Evolutionary conservation across 2,329 filamentous ascomycete species (phyloP).

Genomic region (Mariannaea elegans): DNA sequence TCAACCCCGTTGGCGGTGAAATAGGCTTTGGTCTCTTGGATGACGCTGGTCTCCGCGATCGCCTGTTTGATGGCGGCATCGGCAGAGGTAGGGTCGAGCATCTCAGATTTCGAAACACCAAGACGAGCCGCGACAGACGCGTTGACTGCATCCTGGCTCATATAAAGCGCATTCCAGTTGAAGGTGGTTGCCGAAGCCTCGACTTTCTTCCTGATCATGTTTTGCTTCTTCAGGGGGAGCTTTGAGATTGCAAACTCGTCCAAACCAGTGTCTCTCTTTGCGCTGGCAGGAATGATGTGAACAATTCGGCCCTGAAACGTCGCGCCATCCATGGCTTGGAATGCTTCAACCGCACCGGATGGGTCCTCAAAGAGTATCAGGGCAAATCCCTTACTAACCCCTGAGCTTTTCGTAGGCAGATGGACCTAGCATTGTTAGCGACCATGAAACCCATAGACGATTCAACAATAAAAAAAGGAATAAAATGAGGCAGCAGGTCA

Average conservation of each 20-base stretch:
- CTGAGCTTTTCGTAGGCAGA: slow-evolving; percentile 77
- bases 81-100: slow-evolving; percentile 94
- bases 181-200: slow-evolving; percentile 82
- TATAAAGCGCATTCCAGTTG: slow-evolving; percentile 99
- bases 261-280: slow-evolving; percentile 82
- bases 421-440: slow-evolving; percentile 74
- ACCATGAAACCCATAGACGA: slow-evolving; percentile 25
- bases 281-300: slow-evolving; percentile 85
- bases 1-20: slow-evolving; percentile 90
- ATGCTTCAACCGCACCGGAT: slow-evolving; percentile 79
- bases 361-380: slow-evolving; percentile 82
- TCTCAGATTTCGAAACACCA: slow-evolving; percentile 87
- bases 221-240: slow-evolving; percentile 92
- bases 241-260: slow-evolving; percentile 93
- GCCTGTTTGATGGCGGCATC: slow-evolving; percentile 97
- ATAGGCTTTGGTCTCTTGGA: slow-evolving; percentile 95
- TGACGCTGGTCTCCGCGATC: slow-evolving; percentile 93
- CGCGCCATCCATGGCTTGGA: slow-evolving; percentile 80
- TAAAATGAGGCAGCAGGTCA: slow-evolving; percentile 60
- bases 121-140: slow-evolving; percentile 86
- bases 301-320: slow-evolving; percentile 92
- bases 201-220: slow-evolving; percentile 84
- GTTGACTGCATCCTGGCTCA: slow-evolving; percentile 96
- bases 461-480: slow-evolving; percentile 32
- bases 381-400: slow-evolving; percentile 87